A percentile compares a stretch with the other conserved stretches of the same genome.
phyloP scores from a whole-genome alignment of 768 basidiomycete genomes.

The Tricholoma furcatifolium region DNA sequence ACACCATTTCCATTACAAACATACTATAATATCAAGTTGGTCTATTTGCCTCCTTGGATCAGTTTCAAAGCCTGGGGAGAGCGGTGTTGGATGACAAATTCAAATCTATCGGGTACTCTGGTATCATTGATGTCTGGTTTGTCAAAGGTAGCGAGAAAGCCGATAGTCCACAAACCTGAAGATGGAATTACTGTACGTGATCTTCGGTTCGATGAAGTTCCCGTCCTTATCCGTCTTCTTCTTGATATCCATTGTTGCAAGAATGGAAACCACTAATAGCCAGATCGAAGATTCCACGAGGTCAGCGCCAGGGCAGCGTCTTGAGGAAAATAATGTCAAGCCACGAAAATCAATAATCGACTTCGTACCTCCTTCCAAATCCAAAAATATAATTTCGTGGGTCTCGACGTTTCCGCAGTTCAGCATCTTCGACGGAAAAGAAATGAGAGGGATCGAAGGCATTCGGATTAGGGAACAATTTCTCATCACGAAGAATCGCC shows the following conservation, averaged over 20 bases:
- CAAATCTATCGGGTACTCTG: neutral
- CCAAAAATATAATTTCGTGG: slow-evolving; percentile 8
- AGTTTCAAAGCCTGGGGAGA: neutral
- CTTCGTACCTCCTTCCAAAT: slow-evolving; percentile 11
- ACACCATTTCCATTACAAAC: no score
- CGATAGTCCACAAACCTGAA: slow-evolving; percentile 4
- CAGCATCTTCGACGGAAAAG: neutral
- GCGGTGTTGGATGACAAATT: neutral
- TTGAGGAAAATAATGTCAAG: neutral
- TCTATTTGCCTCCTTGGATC: no score
- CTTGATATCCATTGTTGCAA: slow-evolving; percentile 10
- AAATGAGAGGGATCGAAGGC: slow-evolving; percentile 1
- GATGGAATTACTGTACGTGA: slow-evolving; percentile 3
- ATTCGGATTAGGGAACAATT: slow-evolving; percentile 1
- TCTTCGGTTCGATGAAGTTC: slow-evolving; percentile 6
- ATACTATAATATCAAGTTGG: no score
- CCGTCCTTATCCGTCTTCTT: slow-evolving; percentile 6
- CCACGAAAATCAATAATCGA: neutral
- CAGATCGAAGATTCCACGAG: slow-evolving; percentile 14
- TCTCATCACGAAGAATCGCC: slow-evolving; percentile 4
- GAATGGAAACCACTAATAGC: slow-evolving; percentile 9
- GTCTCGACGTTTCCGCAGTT: neutral
- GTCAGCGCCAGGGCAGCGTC: slow-evolving; percentile 10
- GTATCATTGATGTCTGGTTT: neutral
- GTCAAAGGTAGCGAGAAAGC: neutral